These are phyloP conservation scores for Bretziella fagacearum DNA, from an alignment of 2,329 filamentous ascomycete species.

Conservation along the genomic window DNA sequence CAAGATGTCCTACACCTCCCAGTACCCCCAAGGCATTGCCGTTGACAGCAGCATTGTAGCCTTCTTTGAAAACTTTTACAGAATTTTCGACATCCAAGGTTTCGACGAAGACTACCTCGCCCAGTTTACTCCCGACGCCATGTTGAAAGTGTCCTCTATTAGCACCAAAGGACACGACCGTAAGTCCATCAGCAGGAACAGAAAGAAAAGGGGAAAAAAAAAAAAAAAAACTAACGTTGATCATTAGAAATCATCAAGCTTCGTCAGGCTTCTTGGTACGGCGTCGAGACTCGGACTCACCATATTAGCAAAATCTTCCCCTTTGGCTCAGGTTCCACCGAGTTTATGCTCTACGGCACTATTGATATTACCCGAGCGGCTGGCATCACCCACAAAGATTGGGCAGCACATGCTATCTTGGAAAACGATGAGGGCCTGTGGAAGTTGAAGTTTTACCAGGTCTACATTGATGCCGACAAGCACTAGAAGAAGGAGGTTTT, in stretches of 20 bases:
- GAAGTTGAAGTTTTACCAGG: constrained; percentile 36
- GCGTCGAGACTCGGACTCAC: constrained; percentile 22
- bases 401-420: constrained; percentile 32
- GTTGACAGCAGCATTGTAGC: constrained; percentile 17
- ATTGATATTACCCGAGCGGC: constrained; percentile 19
- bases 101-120: constrained; percentile 20
- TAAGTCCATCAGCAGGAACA: constrained; percentile 12
- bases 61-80: constrained; percentile 21
- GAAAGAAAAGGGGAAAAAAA: constrained; percentile 3
- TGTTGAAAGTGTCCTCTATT: constrained; percentile 20
- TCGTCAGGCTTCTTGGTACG: constrained; percentile 16
- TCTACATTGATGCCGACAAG: constrained; percentile 27
- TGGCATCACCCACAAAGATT: constrained; percentile 24
- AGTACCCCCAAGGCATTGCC: constrained; percentile 15
- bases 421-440: constrained; percentile 35
- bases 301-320: constrained; percentile 20
- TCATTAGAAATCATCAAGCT: constrained; percentile 18
- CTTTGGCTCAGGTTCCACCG: constrained; percentile 18
- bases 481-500: neutral
- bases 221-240: neutral
- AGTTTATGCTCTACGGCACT: constrained; percentile 22
- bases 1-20: constrained; percentile 16
- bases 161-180: constrained; percentile 17
- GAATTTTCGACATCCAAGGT: constrained; percentile 20
- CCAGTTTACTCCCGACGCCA: constrained; percentile 20